A percentile compares a stretch with the other conserved stretches of the same genome.
These are phyloP conservation scores for Mycena amicta DNA, from an alignment of 768 basidiomycete genomes.

Conservation along the genomic window DNA sequence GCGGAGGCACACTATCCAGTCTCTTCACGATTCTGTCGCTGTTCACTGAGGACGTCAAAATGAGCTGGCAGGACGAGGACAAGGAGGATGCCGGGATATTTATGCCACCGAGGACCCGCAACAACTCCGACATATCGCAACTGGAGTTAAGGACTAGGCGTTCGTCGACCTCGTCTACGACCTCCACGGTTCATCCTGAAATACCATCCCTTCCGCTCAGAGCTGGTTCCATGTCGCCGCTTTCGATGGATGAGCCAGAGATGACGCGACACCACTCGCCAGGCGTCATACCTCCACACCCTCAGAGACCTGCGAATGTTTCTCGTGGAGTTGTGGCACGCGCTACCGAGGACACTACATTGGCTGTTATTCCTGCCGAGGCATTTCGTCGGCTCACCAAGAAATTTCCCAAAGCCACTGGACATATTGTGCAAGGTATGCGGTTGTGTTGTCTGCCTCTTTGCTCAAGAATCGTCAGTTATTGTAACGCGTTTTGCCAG, in stretches of 20 bases:
- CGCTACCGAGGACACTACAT: conserved; percentile 89
- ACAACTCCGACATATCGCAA: conserved; percentile 66
- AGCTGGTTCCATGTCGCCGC: conserved; percentile 31
- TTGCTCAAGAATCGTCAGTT: conserved; percentile 47
- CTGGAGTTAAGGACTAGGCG: conserved; percentile 57
- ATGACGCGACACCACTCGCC: conserved; percentile 12
- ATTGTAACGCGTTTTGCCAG: conserved; percentile 95
- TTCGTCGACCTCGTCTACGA: conserved; percentile 64
- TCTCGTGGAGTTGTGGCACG: conserved; percentile 85
- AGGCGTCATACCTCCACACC: conserved; percentile 24
- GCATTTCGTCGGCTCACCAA: conserved; percentile 93
- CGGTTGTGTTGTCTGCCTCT: conserved; percentile 14
- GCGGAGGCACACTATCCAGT: conserved; percentile 92
- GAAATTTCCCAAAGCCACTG: conserved; percentile 96
- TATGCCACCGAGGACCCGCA: conserved; percentile 38
- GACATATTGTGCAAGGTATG: conserved; percentile 91
- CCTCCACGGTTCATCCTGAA: conserved; percentile 67
- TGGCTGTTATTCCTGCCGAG: conserved; percentile 99
- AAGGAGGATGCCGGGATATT: conserved; percentile 27
- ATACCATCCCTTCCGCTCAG: conserved; percentile 29
- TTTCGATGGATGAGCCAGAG: conserved; percentile 22
- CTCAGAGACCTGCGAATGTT: conserved; percentile 34
- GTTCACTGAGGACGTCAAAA: conserved; percentile 92
- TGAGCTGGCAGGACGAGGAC: conserved; percentile 84
- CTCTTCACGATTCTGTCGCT: conserved; percentile 95